Conservation (phyloP, 2,329 filamentous ascomycete genomes). For the Neofusicoccum kwambonambiense region DNA sequence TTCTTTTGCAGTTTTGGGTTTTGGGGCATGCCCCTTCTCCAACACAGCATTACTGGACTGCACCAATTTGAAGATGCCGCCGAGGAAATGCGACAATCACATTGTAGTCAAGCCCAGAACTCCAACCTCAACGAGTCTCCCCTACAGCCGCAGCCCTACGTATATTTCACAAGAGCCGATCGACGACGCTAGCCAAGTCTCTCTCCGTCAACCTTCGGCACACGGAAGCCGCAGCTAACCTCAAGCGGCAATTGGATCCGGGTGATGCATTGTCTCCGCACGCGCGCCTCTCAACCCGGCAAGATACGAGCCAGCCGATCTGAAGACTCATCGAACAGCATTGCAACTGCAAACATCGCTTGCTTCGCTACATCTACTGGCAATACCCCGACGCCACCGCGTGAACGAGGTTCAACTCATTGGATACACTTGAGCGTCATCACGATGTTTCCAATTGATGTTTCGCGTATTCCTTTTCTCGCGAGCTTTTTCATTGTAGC, state of each 20-base stretch:
- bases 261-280: slow-evolving; percentile 3
- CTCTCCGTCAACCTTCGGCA: neutral
- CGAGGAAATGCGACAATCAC: too few species aligned
- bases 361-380: neutral
- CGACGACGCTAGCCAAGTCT: neutral
- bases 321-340: neutral
- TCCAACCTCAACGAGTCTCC: too few species aligned
- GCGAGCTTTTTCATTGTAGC: neutral
- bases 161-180: neutral
- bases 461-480: neutral
- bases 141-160: neutral
- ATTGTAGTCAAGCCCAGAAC: too few species aligned
- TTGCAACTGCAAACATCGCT: neutral
- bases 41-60: too few species aligned
- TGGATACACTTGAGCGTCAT: neutral
- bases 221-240: slow-evolving; percentile 6
- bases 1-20: too few species aligned
- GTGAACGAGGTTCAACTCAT: neutral
- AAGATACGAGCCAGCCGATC: neutral
- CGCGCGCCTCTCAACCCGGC: neutral
- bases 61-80: too few species aligned
- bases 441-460: neutral
- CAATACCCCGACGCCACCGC: neutral
- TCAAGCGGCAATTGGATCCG: slow-evolving; percentile 1
- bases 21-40: too few species aligned